Conservation (phyloP, 495 filamentous ascomycete species). For the Chaetomium cochliodes region DNA sequence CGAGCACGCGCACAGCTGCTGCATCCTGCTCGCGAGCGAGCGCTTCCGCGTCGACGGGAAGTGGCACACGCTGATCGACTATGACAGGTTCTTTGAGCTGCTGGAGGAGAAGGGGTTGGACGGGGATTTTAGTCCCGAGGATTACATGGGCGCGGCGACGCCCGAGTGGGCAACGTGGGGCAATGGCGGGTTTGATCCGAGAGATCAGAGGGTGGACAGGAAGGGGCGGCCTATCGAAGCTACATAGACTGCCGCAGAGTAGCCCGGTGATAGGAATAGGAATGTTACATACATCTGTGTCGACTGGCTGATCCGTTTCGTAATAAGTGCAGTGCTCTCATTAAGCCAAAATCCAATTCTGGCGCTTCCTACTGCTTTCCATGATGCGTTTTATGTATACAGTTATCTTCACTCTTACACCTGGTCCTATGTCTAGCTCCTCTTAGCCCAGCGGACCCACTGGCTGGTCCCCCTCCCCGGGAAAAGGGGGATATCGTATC, state of each 20-base stretch:
- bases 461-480: neutral
- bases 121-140: slow-evolving; percentile 76
- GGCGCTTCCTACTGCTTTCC: slow-evolving; percentile 2
- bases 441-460: neutral
- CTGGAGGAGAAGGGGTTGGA: slow-evolving; percentile 64
- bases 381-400: slow-evolving; percentile 9
- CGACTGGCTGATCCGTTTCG: neutral
- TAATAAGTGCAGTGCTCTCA: slow-evolving; percentile 7
- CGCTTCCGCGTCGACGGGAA: slow-evolving; percentile 68
- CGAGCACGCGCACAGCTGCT: slow-evolving; percentile 93
- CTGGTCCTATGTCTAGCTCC: neutral
- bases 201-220: slow-evolving; percentile 77
- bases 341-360: slow-evolving; percentile 14
- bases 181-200: slow-evolving; percentile 87
- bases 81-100: slow-evolving; percentile 81
- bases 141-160: slow-evolving; percentile 80
- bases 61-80: slow-evolving; percentile 92
- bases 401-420: slow-evolving; percentile 5
- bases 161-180: slow-evolving; percentile 96
- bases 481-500: slow-evolving; percentile 5
- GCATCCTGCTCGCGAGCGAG: slow-evolving; percentile 76
- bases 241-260: slow-evolving; percentile 18
- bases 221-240: slow-evolving; percentile 61
- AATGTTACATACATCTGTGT: neutral
- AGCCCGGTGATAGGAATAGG: neutral